These are phyloP conservation scores for Rubia balearica DNA, from an alignment of 305 asterid genomes.

Conservation along the genomic window DNA sequence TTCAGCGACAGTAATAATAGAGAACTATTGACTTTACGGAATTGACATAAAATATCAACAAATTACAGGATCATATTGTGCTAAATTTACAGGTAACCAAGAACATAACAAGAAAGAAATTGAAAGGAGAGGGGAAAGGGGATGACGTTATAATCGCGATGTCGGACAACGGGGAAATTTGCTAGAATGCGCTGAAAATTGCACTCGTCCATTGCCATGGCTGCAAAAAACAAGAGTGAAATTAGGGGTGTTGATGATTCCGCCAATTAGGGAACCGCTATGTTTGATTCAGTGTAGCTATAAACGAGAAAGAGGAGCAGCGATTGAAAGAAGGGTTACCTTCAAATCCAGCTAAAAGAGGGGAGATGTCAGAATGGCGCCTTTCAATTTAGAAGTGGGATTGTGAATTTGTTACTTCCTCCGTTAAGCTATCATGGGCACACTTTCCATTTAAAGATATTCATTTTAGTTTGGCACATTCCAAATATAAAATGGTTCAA, in stretches of 20 bases:
- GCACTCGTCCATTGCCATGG: slow-evolving; percentile 48
- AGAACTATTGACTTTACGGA: not conserved
- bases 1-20: not conserved
- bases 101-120: not conserved
- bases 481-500: no score
- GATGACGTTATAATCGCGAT: slow-evolving; percentile 62
- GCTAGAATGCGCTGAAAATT: slow-evolving; percentile 68
- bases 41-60: not conserved
- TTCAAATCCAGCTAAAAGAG: not conserved
- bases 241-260: not conserved
- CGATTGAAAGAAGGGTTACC: not conserved
- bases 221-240: not conserved
- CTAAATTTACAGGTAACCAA: not conserved
- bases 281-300: not conserved
- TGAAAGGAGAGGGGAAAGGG: slow-evolving; percentile 2
- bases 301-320: not conserved
- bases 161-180: slow-evolving; percentile 74
- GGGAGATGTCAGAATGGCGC: not conserved
- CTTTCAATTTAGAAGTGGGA: not conserved
- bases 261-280: not conserved
- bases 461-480: no score
- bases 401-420: no score
- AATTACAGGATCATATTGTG: not conserved
- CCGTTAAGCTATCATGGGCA: no score
- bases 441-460: no score